Percentiles rank a stretch among this genome's conserved stretches.
Conservation (phyloP, 1,284 basidiomycete genomes). For the Xerocomus minutiporus region DNA sequence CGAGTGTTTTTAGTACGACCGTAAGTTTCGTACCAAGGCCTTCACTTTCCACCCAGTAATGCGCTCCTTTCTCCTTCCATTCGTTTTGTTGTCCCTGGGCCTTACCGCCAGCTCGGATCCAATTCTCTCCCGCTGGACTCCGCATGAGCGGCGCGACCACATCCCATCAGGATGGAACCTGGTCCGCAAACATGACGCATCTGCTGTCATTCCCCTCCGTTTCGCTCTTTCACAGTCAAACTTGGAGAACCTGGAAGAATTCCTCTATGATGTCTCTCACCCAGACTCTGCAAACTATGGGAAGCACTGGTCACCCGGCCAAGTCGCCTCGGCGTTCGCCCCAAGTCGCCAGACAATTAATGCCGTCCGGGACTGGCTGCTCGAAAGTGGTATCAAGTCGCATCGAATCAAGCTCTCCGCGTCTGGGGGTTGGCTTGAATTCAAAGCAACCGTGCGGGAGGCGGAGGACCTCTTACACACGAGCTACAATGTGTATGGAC, state of each 20-base stretch:
- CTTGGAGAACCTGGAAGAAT: constrained; percentile 36
- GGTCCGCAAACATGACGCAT: constrained; percentile 28
- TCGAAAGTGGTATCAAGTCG: constrained; percentile 33
- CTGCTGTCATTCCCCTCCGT: constrained; percentile 36
- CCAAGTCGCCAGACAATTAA: constrained; percentile 37
- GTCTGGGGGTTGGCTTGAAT: constrained; percentile 41
- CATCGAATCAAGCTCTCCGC: constrained; percentile 32
- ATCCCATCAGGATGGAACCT: constrained; percentile 36
- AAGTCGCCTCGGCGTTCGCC: constrained; percentile 40
- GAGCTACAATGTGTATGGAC: constrained; percentile 42
- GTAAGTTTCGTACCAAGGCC: too few relatives aligned
- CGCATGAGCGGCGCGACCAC: constrained; percentile 35
- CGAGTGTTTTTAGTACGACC: too few relatives aligned
- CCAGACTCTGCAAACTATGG: constrained; percentile 44
- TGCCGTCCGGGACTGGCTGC: constrained; percentile 39
- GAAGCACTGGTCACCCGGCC: constrained; percentile 41
- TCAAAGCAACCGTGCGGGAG: constrained; percentile 39
- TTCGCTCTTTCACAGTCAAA: constrained; percentile 44
- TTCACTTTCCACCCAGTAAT: constrained; percentile 2
- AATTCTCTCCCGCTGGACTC: constrained; percentile 8
- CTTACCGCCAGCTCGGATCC: constrained; percentile 16
- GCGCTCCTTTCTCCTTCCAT: constrained; percentile 23
- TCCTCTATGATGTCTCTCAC: constrained; percentile 42
- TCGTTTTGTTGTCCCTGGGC: constrained; percentile 23
- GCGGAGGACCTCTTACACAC: constrained; percentile 42